A percentile compares a stretch with the other conserved stretches of the same genome.
Evolutionary conservation across 164 flowering plant genomes (phyloP).

Genomic region (Tetrastigma voinierianum): DNA sequence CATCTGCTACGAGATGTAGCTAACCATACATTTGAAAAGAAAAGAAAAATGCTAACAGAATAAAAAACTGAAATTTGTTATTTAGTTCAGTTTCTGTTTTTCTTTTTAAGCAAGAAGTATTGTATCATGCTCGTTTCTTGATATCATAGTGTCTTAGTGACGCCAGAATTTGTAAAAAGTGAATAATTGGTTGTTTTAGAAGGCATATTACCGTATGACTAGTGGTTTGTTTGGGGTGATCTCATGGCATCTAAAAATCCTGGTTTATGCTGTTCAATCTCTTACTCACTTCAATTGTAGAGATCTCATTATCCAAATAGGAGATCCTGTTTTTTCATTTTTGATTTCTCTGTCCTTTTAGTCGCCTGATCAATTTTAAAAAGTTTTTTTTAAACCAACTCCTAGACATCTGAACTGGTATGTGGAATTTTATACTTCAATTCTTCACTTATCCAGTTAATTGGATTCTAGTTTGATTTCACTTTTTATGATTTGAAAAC

Average conservation of each 20-base stretch:
- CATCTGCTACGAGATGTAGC: too few species aligned
- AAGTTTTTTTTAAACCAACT: too few species aligned
- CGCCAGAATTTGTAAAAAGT: not conserved
- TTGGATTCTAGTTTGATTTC: too few species aligned
- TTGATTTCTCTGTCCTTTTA: too few species aligned
- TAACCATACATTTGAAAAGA: too few species aligned
- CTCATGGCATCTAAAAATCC: not conserved
- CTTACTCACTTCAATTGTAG: not conserved
- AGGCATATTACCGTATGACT: not conserved
- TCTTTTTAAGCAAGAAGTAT: not conserved
- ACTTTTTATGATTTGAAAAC: too few species aligned
- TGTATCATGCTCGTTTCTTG: not conserved
- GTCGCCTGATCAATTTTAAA: too few species aligned
- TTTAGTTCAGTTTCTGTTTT: not conserved
- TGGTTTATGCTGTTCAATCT: too few species aligned
- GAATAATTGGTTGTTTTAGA: not conserved
- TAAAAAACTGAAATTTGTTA: not conserved
- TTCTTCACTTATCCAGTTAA: too few species aligned
- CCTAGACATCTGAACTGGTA: too few species aligned
- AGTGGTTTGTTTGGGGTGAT: not conserved
- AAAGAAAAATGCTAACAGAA: not conserved
- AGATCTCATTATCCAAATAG: not conserved
- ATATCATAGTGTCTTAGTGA: not conserved
- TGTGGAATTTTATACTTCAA: too few species aligned
- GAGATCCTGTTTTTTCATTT: too few species aligned